phyloP scores from a whole-genome alignment of 2,329 filamentous ascomycete genomes.

The Alternaria alternata region DNA sequence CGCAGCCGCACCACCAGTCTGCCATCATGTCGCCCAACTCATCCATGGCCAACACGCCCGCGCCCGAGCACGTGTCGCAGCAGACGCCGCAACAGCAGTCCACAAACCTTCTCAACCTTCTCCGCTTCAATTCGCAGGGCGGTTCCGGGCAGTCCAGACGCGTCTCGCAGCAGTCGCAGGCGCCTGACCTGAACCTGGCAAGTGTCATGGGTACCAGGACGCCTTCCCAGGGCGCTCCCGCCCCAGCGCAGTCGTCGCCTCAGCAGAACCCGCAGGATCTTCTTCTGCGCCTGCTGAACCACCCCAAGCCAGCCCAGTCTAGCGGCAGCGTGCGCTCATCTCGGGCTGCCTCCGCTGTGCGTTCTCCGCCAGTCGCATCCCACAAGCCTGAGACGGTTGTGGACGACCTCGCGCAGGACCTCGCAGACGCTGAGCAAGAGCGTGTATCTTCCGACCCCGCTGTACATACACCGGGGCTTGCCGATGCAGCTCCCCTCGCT shows the following conservation, averaged over 20 bases:
- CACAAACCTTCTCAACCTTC: slow-evolving; percentile 68
- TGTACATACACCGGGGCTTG: slow-evolving; percentile 39
- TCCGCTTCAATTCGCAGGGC: slow-evolving; percentile 67
- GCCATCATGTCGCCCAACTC: slow-evolving; percentile 66
- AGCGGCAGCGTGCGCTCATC: slow-evolving; percentile 32
- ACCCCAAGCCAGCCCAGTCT: slow-evolving; percentile 63
- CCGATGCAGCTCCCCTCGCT: slow-evolving; percentile 40
- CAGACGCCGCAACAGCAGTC: slow-evolving; percentile 53
- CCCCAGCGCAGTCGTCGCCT: slow-evolving; percentile 54
- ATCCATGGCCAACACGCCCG: slow-evolving; percentile 55
- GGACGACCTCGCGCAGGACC: slow-evolving; percentile 55
- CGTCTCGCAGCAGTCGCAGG: slow-evolving; percentile 48
- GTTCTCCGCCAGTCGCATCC: slow-evolving; percentile 39
- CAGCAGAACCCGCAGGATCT: slow-evolving; percentile 75
- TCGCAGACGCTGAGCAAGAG: slow-evolving; percentile 56
- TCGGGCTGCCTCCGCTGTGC: slow-evolving; percentile 36
- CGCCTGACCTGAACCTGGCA: slow-evolving; percentile 66
- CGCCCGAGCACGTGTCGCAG: slow-evolving; percentile 53
- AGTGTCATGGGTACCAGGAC: slow-evolving; percentile 61
- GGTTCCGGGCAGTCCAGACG: slow-evolving; percentile 49
- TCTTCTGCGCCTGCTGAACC: slow-evolving; percentile 84
- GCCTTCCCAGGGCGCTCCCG: slow-evolving; percentile 42
- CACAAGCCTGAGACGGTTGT: slow-evolving; percentile 54
- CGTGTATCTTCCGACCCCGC: slow-evolving; percentile 46
- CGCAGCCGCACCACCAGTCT: slow-evolving; percentile 65